phyloP scores from a whole-genome alignment of 225 moss, liverwort and hornwort species.

The Ulota crispa region DNA sequence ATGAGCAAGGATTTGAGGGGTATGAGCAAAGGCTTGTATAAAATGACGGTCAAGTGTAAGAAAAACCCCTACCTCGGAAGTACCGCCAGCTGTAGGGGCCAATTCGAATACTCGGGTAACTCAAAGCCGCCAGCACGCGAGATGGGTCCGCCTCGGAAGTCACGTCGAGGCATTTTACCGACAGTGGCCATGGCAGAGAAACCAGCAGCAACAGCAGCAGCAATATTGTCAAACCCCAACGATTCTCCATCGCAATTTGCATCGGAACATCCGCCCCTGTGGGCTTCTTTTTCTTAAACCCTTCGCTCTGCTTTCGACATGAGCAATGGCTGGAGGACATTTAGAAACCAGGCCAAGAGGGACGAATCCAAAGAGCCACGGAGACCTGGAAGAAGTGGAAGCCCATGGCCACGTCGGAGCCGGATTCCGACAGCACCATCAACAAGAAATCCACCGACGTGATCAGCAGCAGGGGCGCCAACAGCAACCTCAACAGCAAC shows the following conservation, averaged over 20 bases:
- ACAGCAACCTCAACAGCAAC: constrained; percentile 34
- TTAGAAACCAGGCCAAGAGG: constrained; percentile 11
- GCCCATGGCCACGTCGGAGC: constrained; percentile 40
- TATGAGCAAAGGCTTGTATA: too few species aligned
- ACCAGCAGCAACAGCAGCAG: constrained; percentile 17
- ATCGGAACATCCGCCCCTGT: constrained; percentile 14
- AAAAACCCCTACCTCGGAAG: constrained; percentile 41
- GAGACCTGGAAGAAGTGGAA: constrained; percentile 33
- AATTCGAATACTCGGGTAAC: constrained; percentile 42
- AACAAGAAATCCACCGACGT: constrained; percentile 37
- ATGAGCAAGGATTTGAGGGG: too few species aligned
- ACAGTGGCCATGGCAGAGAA: constrained; percentile 12
- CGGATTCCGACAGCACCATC: constrained; percentile 24
- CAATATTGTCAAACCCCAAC: constrained; percentile 10
- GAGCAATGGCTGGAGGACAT: background rate
- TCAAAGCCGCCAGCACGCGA: constrained; percentile 37
- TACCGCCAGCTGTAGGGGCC: constrained; percentile 59
- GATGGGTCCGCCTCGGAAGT: background rate
- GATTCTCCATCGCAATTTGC: constrained; percentile 11
- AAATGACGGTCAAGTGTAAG: background rate
- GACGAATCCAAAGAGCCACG: constrained; percentile 27
- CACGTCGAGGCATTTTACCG: background rate
- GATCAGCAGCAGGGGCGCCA: constrained; percentile 33
- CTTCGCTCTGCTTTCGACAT: background rate
- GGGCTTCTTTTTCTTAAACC: background rate